Conservation (phyloP, 2,329 filamentous ascomycete species). For the Neonectria punicea region DNA sequence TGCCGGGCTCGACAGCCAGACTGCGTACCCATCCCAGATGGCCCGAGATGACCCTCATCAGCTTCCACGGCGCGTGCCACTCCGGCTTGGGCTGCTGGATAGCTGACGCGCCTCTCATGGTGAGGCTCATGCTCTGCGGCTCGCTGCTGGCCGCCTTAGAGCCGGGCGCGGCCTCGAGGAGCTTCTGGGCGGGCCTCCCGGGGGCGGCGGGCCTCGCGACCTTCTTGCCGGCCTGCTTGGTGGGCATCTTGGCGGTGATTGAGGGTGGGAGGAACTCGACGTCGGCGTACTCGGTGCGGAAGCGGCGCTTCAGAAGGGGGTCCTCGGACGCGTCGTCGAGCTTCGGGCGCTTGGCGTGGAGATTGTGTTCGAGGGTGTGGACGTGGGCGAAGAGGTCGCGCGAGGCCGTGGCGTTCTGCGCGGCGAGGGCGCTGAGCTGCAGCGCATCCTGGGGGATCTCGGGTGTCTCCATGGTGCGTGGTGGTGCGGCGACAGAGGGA, state of each 20-base stretch:
- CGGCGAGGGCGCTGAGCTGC: slow-evolving; percentile 48
- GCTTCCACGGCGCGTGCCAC: slow-evolving; percentile 98
- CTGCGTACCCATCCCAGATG: slow-evolving; percentile 95
- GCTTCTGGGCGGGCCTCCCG: slow-evolving; percentile 47
- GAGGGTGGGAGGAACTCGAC: slow-evolving; percentile 81
- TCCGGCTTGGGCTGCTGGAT: slow-evolving; percentile 75
- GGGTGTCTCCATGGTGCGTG: slow-evolving; percentile 48
- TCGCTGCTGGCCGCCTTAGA: slow-evolving; percentile 43
- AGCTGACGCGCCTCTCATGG: slow-evolving; percentile 43
- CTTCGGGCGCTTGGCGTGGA: slow-evolving; percentile 52
- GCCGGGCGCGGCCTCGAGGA: slow-evolving; percentile 50
- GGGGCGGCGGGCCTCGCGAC: slow-evolving; percentile 60
- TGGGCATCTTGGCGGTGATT: slow-evolving; percentile 82
- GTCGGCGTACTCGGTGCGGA: slow-evolving; percentile 79
- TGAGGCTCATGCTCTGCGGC: slow-evolving; percentile 47
- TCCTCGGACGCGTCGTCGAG: slow-evolving; percentile 49
- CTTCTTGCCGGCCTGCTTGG: slow-evolving; percentile 47
- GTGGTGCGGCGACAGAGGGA: slow-evolving; percentile 16
- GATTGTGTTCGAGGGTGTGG: slow-evolving; percentile 36
- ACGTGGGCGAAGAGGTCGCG: slow-evolving; percentile 46
- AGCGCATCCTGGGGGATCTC: slow-evolving; percentile 47
- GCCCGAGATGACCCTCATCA: slow-evolving; percentile 96
- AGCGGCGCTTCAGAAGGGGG: slow-evolving; percentile 57
- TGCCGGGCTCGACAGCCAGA: slow-evolving; percentile 92
- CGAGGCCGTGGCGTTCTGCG: slow-evolving; percentile 49